These are phyloP conservation scores for Starmerella stellata DNA, from an alignment of 805 yeast species.

Conservation along the genomic window DNA sequence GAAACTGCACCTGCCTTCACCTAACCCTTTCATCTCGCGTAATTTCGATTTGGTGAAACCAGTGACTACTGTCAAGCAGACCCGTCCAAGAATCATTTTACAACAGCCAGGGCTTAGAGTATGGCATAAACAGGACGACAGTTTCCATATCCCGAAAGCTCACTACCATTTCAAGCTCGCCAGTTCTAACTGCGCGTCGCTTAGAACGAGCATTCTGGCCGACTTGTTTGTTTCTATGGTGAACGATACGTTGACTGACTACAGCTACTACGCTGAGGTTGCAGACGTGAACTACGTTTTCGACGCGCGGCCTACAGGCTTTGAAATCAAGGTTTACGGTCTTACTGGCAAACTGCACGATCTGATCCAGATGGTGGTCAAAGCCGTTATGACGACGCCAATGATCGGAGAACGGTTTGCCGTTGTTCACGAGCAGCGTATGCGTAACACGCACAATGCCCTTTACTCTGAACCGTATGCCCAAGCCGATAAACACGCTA, in stretches of 20 bases:
- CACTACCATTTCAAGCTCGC: slow-evolving; percentile 45
- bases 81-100: slow-evolving; percentile 45
- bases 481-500: slow-evolving; percentile 49
- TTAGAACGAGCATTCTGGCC: slow-evolving; percentile 34
- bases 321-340: slow-evolving; percentile 52
- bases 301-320: slow-evolving; percentile 47
- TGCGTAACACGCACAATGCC: slow-evolving; percentile 47
- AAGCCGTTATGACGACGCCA: slow-evolving; percentile 33
- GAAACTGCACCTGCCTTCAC: slow-evolving; percentile 42
- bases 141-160: slow-evolving; percentile 77
- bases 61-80: slow-evolving; percentile 19
- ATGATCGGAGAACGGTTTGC: slow-evolving; percentile 44
- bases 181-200: slow-evolving; percentile 26
- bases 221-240: slow-evolving; percentile 50
- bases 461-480: slow-evolving; percentile 60
- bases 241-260: slow-evolving; percentile 56
- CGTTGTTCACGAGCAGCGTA: slow-evolving; percentile 43
- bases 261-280: slow-evolving; percentile 65
- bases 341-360: slow-evolving; percentile 63
- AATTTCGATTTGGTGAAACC: slow-evolving; percentile 43
- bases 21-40: slow-evolving; percentile 69
- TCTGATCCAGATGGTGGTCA: slow-evolving; percentile 43
- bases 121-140: slow-evolving; percentile 85
- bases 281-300: slow-evolving; percentile 55
- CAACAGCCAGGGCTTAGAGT: slow-evolving; percentile 23